Evolutionary conservation across 768 basidiomycete genomes (phyloP).

Genomic region (Saitozyma sp.): DNA sequence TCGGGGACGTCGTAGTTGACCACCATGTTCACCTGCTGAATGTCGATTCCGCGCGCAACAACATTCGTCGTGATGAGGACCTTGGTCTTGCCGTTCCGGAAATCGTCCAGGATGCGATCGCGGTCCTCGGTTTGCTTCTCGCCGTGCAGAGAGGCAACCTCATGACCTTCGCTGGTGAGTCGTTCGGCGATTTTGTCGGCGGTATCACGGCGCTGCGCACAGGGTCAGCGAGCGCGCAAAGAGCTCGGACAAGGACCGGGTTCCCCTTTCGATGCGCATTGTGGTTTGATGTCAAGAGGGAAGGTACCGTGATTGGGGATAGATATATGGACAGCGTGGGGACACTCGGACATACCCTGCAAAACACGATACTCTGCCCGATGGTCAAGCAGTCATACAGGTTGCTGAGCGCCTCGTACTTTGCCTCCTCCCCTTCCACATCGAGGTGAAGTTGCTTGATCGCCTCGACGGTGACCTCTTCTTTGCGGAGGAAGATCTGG

Average conservation of each 20-base stretch:
- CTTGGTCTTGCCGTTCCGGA: slow-evolving; percentile 94
- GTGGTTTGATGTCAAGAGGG: not conserved
- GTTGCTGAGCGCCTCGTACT: slow-evolving; percentile 91
- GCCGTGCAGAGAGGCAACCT: slow-evolving; percentile 93
- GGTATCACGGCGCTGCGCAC: slow-evolving; percentile 73
- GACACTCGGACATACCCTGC: slow-evolving; percentile 64
- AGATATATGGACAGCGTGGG: not conserved
- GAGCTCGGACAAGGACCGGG: not conserved
- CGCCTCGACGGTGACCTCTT: slow-evolving; percentile 88
- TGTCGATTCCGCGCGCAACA: slow-evolving; percentile 96
- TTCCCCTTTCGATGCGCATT: not conserved
- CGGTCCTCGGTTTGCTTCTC: slow-evolving; percentile 87
- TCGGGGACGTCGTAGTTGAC: slow-evolving; percentile 93
- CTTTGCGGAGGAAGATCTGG: slow-evolving; percentile 91
- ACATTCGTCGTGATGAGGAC: slow-evolving; percentile 99
- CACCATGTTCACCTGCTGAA: slow-evolving; percentile 99
- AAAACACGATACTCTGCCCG: slow-evolving; percentile 98
- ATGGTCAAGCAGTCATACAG: slow-evolving; percentile 88
- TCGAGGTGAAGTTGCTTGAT: slow-evolving; percentile 99
- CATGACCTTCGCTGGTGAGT: slow-evolving; percentile 91
- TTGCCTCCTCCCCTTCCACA: slow-evolving; percentile 83
- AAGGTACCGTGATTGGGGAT: not conserved
- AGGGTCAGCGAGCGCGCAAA: slow-evolving; percentile 7
- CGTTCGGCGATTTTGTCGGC: slow-evolving; percentile 88
- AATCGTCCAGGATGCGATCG: slow-evolving; percentile 87